Base-by-base conservation (phyloP, 352 stramenopile genomes). In the Globisporangium solare region DNA sequence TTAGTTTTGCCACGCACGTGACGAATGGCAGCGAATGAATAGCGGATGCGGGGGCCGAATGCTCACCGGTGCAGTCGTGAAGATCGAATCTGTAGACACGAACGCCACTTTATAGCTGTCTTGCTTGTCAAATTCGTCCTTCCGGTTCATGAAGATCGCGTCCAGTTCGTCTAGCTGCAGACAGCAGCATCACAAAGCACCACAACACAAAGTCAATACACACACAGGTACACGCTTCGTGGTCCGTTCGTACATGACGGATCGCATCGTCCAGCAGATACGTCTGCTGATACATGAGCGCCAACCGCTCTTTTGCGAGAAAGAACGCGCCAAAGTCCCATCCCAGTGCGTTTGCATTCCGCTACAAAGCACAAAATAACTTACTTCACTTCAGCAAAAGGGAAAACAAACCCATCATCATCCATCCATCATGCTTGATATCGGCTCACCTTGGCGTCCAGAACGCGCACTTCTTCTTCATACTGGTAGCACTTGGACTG, bases 301-400 rank as follows among this genome's bases (percentile, higher is more conserved):
- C 85, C 17, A 95, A 60, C 6, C 68, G 68, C 40, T 94, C 85
- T 53, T 94, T 94, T 5, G 82, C 79, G 13, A 87, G 47, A 47
- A 92, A 89, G 40, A 93, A 95, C 6, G 79, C 71, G 20, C 81
- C 73, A 64, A 92, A 92, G 53, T 95, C 70, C 85, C 85, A 95
- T 2, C 65, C 73, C 0, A 66, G 37, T 2, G 71, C 27, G 2
- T 70, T 69, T 7, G 68, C 15, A 4, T 69, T 69, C 3, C 85
- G 68, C 61, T 88, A 24, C 24, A 18, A 1, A n/a, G 37, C 12
- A 53, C 37, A 31, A 35, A 35, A 8, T 21, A 37, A 21, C 47
- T n/a, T n/a, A n/a, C n/a, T n/a, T n/a, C n/a, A n/a, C n/a, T n/a
- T n/a, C n/a, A n/a, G n/a, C n/a, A n/a, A n/a, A n/a, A n/a, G n/a